Evolutionary conservation across 2,329 filamentous ascomycete species (phyloP).

Genomic region (Venturia asperata): DNA sequence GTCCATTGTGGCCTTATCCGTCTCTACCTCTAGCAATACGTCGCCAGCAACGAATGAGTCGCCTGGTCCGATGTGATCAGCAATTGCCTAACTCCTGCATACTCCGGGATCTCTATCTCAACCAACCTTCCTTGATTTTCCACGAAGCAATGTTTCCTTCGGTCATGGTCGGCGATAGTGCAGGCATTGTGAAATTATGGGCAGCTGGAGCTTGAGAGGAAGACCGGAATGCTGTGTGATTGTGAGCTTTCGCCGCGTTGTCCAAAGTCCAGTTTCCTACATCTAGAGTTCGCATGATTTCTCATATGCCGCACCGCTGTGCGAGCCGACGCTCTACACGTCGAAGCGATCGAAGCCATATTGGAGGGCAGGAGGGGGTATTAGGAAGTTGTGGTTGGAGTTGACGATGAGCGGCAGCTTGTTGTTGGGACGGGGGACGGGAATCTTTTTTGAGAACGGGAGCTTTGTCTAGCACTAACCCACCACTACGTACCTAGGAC

Average conservation of each 20-base stretch:
- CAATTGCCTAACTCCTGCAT: conserved; percentile 14
- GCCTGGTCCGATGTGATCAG: conserved; percentile 36
- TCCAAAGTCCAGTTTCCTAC: conserved; percentile 38
- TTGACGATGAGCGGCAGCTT: conserved; percentile 20
- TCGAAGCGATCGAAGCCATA: conserved; percentile 62
- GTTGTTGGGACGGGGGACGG: conserved; percentile 6
- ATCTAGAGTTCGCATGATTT: conserved; percentile 50
- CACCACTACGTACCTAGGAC: background rate
- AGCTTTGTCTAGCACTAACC: background rate
- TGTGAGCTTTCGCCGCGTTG: conserved; percentile 20
- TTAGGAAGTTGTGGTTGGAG: conserved; percentile 2
- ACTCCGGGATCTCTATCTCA: conserved; percentile 8
- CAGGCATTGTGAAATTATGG: conserved; percentile 86
- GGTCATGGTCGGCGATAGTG: conserved; percentile 87
- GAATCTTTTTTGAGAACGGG: conserved; percentile 10
- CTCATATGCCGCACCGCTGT: conserved; percentile 49
- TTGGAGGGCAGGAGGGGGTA: conserved; percentile 20
- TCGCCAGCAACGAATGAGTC: conserved; percentile 76
- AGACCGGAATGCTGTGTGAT: conserved; percentile 53
- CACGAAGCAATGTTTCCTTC: conserved; percentile 82
- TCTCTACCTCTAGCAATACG: conserved; percentile 86
- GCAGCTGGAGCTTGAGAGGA: conserved; percentile 60
- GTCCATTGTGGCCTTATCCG: conserved; percentile 91
- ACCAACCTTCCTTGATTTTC: conserved; percentile 70
- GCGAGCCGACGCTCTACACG: conserved; percentile 57